These are phyloP conservation scores for Periglandula ipomoeae DNA, from an alignment of 2,329 filamentous ascomycete genomes.

Conservation along the genomic window DNA sequence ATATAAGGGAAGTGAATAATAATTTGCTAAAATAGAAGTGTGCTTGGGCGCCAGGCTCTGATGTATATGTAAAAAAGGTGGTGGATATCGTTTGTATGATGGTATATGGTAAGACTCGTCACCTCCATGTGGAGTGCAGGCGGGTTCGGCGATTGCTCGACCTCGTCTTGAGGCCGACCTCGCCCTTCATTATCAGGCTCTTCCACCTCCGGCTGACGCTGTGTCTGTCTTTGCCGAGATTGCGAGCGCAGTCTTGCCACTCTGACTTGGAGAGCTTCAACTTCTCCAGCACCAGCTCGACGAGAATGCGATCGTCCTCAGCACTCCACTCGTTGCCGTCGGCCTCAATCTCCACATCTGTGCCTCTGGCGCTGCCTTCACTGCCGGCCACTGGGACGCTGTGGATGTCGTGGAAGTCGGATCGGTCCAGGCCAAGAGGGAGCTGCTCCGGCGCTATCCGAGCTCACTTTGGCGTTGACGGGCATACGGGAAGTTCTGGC, in stretches of 20 bases:
- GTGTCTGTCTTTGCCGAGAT: conserved; percentile 49
- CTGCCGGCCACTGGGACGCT: conserved; percentile 19
- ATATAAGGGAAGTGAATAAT: not conserved
- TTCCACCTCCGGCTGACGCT: conserved; percentile 53
- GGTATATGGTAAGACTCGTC: conserved; percentile 1
- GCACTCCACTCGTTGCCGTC: conserved; percentile 47
- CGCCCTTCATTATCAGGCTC: conserved; percentile 49
- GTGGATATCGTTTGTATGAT: not conserved
- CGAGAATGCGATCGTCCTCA: conserved; percentile 55
- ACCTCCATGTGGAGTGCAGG: conserved; percentile 44
- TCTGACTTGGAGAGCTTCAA: conserved; percentile 54
- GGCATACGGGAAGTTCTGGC: conserved; percentile 13
- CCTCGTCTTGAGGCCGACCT: conserved; percentile 48
- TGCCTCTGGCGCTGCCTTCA: conserved; percentile 17
- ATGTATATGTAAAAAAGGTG: conserved; percentile 6
- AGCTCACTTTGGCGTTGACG: conserved; percentile 49
- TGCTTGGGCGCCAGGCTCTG: conserved; percentile 3
- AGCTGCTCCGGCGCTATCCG: conserved; percentile 52
- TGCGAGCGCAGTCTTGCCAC: conserved; percentile 59
- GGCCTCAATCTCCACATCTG: conserved; percentile 32
- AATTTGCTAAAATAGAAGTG: not conserved
- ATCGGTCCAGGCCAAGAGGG: conserved; percentile 48
- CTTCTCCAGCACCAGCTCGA: conserved; percentile 61
- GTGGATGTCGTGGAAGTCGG: conserved; percentile 47
- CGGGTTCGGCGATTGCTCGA: conserved; percentile 31